Base-by-base conservation (phyloP, 805 yeast genomes). In the Zygotorulaspora florentina region DNA sequence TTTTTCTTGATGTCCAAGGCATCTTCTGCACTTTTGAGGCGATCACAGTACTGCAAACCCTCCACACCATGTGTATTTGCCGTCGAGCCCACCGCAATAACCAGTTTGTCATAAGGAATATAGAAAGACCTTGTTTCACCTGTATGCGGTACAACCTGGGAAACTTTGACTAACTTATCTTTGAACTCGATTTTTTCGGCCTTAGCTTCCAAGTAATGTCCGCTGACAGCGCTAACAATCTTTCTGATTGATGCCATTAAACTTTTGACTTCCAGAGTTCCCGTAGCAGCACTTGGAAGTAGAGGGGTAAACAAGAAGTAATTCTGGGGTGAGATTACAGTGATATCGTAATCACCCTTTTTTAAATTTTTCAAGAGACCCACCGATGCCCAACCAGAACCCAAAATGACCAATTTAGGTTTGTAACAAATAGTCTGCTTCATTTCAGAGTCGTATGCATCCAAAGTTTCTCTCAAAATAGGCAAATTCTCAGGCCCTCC, bases 401-500 rank as follows among this genome's bases (percentile, higher is more conserved):
- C 87, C 29, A 82, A 67, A 28, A 82, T 70, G 3, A 82, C 85
- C 42, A 82, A 65, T 48, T 74, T 73, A 29, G 83, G 84, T 59
- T 73, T 79, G 49, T 67, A 73, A 47, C 72, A 68, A 8, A 68
- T 48, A n/a, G 63, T 54, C 45, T 72, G 74, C 52, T 74, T 76
- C n/a, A 64, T 72, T 16, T 67, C 71, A 23, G 68, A 62, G 57
- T 83, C 87, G 48, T 70, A 74, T 33, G 78, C 76, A 55, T 82
- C 88, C 44, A 83, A 64, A 48, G 74, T 76, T 29, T 75, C 70
- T 31, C 72, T 72, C 50, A 80, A 68, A 25, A 83, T 76, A 1
- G 87, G 87, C 47, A 83, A 66, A 54, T 83, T 80, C 58, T 83
- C 85, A 17, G 88, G 87, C 2, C 89, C 89, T 6, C 88, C 88